Evolutionary conservation across 2,329 filamentous ascomycete genomes (phyloP), one percentile per base, ranked within the genome.

Genomic region (Pseudogymnoascus sp.): DNA sequence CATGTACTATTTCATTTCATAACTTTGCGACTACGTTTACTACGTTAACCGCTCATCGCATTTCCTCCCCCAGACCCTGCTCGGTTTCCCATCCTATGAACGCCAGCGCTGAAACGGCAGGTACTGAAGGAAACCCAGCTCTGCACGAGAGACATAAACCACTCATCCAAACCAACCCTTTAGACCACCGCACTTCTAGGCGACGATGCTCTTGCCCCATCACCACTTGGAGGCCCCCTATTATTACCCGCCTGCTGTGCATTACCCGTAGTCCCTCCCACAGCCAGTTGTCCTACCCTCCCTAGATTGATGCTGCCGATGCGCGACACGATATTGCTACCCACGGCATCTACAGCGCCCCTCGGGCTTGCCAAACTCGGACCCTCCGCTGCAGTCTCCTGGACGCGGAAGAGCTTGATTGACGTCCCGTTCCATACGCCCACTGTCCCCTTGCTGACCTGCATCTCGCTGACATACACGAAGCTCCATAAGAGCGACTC

Each of bases 401-500:
- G 91, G 2, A 97, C 91, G 58, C 85, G 86, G 76, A 99, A 99
- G 12, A 99, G 78, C 71, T 88, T 89, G 72, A 99, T 90, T 2
- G 80, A 79, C 1, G 94, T 97, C 35, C 91, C 89, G 70, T 93
- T 97, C 93, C 94, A 99, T 1, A 97, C 86, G 6, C 94, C 93
- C 32, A 92, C 90, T 2, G 90, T 92, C 30, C 92, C 92, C 70
- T 88, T 92, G 0, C 88, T 84, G 28, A 93, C 84, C 62, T 91
- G 85, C 86, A 96, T 90, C 76, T 99, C 94, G 68, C 86, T 87
- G 28, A 89, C 86, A 72, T 97, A 97, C 60, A 97, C 85, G 67
- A 97, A 90, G 14, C 91, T 87, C 94, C 94, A 99, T 8, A 99
- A 79, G 11, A 97, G 79, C 4, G 90, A 93, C 74, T 97, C 91